Percentiles rank a stretch among this genome's conserved stretches.
These are phyloP conservation scores for Gymnopilus junonius DNA, from an alignment of 768 basidiomycete species.

Conservation along the genomic window DNA sequence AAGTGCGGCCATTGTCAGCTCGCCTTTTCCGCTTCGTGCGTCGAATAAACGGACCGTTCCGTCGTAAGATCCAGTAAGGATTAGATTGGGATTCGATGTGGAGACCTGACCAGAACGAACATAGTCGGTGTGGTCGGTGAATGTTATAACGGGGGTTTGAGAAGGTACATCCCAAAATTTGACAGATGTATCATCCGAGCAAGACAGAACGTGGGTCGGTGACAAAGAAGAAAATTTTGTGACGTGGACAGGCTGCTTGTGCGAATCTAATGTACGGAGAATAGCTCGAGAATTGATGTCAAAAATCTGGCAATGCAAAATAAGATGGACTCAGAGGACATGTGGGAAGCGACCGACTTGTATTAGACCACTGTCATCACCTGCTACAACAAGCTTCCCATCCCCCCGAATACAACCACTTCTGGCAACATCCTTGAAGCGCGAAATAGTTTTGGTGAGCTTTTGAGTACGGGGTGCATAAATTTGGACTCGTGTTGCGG, in stretches of 20 bases:
- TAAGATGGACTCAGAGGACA: not conserved
- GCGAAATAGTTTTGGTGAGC: constrained; percentile 92
- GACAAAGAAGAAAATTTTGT: constrained; percentile 86
- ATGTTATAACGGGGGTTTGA: constrained; percentile 76
- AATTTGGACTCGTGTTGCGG: constrained; percentile 91
- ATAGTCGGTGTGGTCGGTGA: constrained; percentile 91
- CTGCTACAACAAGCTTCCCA: constrained; percentile 94
- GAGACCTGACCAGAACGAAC: constrained; percentile 93
- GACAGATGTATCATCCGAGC: constrained; percentile 95
- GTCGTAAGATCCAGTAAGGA: constrained; percentile 96
- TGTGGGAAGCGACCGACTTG: constrained; percentile 48
- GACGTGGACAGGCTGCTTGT: constrained; percentile 96
- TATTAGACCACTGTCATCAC: constrained; percentile 91
- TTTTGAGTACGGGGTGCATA: constrained; percentile 97
- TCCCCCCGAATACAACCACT: constrained; percentile 89
- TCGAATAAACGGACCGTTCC: constrained; percentile 90
- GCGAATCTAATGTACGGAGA: constrained; percentile 87
- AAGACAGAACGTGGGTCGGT: constrained; percentile 87
- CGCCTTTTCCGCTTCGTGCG: constrained; percentile 78
- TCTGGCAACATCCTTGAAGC: constrained; percentile 96
- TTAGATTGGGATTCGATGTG: constrained; percentile 76
- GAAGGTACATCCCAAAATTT: constrained; percentile 96
- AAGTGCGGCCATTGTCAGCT: constrained; percentile 76
- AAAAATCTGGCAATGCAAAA: constrained; percentile 65
- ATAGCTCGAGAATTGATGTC: constrained; percentile 94